A percentile compares a stretch with the other conserved stretches of the same genome.
These are phyloP conservation scores for Pyronema domesticum DNA, from an alignment of 495 filamentous ascomycete species.

Conservation along the genomic window DNA sequence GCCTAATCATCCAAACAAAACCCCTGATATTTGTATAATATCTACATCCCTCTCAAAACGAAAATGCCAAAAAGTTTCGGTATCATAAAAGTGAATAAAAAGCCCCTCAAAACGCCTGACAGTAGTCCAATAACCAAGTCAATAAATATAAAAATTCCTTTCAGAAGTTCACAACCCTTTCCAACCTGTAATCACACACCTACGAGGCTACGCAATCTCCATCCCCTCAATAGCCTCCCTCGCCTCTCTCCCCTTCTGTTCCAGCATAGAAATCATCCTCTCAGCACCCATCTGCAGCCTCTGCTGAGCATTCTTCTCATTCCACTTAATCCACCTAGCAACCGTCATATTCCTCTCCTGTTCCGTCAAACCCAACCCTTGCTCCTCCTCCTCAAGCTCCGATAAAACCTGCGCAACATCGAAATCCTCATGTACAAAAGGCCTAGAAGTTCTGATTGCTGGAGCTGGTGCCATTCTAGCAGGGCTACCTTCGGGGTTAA, in stretches of 20 bases:
- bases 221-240: slow-evolving; percentile 62
- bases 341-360: slow-evolving; percentile 80
- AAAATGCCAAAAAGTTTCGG: too few relatives aligned
- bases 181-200: too few relatives aligned
- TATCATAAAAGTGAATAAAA: too few relatives aligned
- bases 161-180: too few relatives aligned
- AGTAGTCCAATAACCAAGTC: too few relatives aligned
- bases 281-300: slow-evolving; percentile 66
- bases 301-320: slow-evolving; percentile 61
- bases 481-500: slow-evolving; percentile 10
- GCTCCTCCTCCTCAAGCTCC: slow-evolving; percentile 36
- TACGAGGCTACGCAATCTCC: slow-evolving; percentile 15
- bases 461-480: slow-evolving; percentile 6
- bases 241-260: slow-evolving; percentile 61
- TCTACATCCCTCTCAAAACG: too few relatives aligned
- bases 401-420: slow-evolving; percentile 38
- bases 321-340: slow-evolving; percentile 75
- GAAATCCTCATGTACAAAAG: slow-evolving; percentile 60
- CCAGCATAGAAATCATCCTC: slow-evolving; percentile 57
- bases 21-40: too few relatives aligned
- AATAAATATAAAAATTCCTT: too few relatives aligned
- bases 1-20: too few relatives aligned
- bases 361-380: slow-evolving; percentile 43
- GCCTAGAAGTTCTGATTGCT: slow-evolving; percentile 36
- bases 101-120: too few relatives aligned